These are phyloP conservation scores for Lentinula sp. DNA, from an alignment of 768 basidiomycete genomes.

Conservation along the genomic window DNA sequence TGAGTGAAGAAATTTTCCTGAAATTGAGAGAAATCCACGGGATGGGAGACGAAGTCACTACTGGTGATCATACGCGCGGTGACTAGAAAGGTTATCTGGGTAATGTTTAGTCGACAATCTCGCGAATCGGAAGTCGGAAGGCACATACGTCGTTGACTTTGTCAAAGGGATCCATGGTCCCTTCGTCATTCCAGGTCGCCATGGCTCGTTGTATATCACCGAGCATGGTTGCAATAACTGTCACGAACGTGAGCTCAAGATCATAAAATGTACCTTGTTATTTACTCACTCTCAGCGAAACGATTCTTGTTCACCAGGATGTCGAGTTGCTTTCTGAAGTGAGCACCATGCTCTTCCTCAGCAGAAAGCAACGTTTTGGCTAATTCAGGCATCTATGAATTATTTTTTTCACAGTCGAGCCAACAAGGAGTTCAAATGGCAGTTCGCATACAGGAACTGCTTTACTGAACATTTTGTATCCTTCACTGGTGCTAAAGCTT, in stretches of 20 bases:
- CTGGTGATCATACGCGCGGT: constrained; percentile 29
- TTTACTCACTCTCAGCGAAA: constrained; percentile 14
- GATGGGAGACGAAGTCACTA: constrained; percentile 23
- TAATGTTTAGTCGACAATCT: not conserved
- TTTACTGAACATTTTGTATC: constrained; percentile 26
- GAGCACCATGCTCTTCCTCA: not conserved
- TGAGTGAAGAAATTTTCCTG: constrained; percentile 22
- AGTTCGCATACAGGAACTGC: constrained; percentile 13
- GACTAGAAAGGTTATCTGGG: constrained; percentile 28
- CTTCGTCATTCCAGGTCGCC: constrained; percentile 19
- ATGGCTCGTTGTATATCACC: constrained; percentile 10
- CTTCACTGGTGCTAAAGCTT: constrained; percentile 21
- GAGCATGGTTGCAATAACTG: constrained; percentile 20
- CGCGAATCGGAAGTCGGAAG: not conserved
- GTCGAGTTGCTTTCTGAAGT: constrained; percentile 17
- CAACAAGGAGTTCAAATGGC: not conserved
- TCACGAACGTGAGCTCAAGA: not conserved
- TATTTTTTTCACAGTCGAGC: not conserved
- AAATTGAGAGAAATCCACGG: constrained; percentile 15
- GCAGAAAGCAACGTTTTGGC: not conserved
- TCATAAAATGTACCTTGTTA: not conserved
- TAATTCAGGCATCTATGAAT: not conserved
- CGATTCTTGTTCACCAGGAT: constrained; percentile 17
- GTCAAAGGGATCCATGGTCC: constrained; percentile 26
- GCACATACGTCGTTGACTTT: constrained; percentile 23